These are phyloP conservation scores for Microdochium bolleyi DNA, from an alignment of 2,329 filamentous ascomycete genomes.

Conservation along the genomic window DNA sequence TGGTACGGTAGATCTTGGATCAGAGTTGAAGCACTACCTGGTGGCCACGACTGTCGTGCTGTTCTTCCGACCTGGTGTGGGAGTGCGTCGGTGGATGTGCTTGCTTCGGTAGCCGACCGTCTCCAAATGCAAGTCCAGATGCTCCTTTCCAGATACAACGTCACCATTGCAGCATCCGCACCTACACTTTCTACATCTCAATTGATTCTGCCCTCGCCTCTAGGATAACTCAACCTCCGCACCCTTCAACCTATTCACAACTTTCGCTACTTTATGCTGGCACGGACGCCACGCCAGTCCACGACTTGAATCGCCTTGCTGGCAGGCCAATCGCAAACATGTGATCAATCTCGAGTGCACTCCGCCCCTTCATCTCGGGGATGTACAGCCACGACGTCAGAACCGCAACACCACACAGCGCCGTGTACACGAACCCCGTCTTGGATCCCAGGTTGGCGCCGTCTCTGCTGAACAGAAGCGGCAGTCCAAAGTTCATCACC, in stretches of 20 bases:
- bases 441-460: slow-evolving; percentile 28
- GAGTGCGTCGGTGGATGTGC: no score
- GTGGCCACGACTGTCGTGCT: no score
- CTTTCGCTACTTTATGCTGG: not conserved
- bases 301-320: slow-evolving; percentile 15
- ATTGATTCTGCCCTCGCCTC: no score
- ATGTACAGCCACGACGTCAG: slow-evolving; percentile 33
- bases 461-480: slow-evolving; percentile 39
- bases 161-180: no score
- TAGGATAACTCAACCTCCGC: no score
- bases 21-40: no score
- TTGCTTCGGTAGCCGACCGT: no score
- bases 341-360: slow-evolving; percentile 36
- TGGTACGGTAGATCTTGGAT: no score
- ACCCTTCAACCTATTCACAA: not conserved
- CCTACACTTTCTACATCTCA: no score
- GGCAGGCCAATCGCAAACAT: slow-evolving; percentile 21
- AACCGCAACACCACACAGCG: slow-evolving; percentile 24
- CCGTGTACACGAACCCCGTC: slow-evolving; percentile 31
- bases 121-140: no score
- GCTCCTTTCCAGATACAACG: no score
- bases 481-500: slow-evolving; percentile 35
- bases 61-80: no score
- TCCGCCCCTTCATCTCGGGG: slow-evolving; percentile 45
- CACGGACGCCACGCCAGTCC: not conserved